phyloP scores from a whole-genome alignment of 805 yeast genomes.

The Scheffersomyces spartinae region DNA sequence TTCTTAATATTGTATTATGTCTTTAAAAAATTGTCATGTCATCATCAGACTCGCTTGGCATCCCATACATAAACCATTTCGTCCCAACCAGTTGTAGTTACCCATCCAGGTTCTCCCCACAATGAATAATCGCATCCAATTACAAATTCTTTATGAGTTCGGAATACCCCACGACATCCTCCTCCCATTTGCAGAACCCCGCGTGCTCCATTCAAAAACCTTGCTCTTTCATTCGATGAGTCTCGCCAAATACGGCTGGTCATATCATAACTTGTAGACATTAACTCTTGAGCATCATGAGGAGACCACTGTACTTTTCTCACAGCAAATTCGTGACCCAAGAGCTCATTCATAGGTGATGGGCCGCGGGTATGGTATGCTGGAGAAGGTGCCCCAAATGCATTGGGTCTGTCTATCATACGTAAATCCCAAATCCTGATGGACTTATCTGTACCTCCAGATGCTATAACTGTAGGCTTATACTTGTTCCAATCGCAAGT shows the following conservation, averaged over 20 bases:
- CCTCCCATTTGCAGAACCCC: constrained; percentile 43
- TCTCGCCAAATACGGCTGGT: constrained; percentile 82
- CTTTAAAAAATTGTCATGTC: too few species aligned
- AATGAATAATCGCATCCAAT: constrained; percentile 91
- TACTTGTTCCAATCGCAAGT: constrained; percentile 89
- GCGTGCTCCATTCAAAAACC: constrained; percentile 30
- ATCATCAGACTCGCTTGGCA: constrained; percentile 31
- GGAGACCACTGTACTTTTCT: constrained; percentile 84
- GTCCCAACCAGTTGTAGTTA: constrained; percentile 93
- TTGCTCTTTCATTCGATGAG: constrained; percentile 45
- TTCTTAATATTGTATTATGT: not conserved
- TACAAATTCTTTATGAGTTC: constrained; percentile 76
- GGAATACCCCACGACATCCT: constrained; percentile 46
- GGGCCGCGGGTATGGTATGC: constrained; percentile 40
- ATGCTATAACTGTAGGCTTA: constrained; percentile 64
- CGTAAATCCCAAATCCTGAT: constrained; percentile 84
- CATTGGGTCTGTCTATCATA: constrained; percentile 34
- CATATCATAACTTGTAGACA: constrained; percentile 88
- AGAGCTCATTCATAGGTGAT: constrained; percentile 62
- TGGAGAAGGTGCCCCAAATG: constrained; percentile 23
- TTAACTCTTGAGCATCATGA: constrained; percentile 56
- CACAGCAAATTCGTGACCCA: constrained; percentile 86
- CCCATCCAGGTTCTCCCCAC: constrained; percentile 97
- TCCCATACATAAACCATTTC: constrained; percentile 90
- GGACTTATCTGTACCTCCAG: constrained; percentile 86